These are phyloP conservation scores for Solanum gracilifrons DNA, from an alignment of 257 asterid species.

Conservation along the genomic window DNA sequence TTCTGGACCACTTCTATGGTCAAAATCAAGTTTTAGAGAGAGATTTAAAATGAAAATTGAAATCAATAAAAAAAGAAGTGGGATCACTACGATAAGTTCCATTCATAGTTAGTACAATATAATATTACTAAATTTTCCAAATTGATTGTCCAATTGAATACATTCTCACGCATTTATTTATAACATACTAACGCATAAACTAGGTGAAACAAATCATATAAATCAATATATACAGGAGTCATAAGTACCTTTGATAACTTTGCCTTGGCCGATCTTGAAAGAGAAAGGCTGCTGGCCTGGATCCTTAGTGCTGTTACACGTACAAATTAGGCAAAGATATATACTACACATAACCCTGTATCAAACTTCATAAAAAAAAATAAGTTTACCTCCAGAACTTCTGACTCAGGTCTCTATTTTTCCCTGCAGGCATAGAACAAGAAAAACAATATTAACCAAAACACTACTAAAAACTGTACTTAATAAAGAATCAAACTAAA, in stretches of 20 bases:
- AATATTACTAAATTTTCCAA: neutral
- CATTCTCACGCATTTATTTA: neutral
- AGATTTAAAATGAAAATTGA: neutral
- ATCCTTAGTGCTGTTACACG: slow-evolving; percentile 81
- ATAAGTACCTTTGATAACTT: slow-evolving; percentile 77
- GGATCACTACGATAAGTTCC: neutral
- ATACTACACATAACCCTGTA: neutral
- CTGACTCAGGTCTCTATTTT: slow-evolving; percentile 54
- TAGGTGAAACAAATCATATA: neutral
- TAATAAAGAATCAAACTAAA: neutral
- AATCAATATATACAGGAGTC: neutral
- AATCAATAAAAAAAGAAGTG: neutral
- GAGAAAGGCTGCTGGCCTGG: slow-evolving; percentile 83
- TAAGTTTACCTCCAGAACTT: slow-evolving; percentile 79
- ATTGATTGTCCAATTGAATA: neutral
- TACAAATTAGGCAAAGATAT: neutral
- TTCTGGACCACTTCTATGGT: neutral
- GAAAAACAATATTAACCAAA: neutral
- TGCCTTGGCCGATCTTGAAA: slow-evolving; percentile 74
- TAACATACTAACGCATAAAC: neutral
- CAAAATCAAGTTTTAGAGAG: neutral
- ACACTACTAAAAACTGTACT: neutral
- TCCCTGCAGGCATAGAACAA: slow-evolving; percentile 21
- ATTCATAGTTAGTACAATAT: neutral
- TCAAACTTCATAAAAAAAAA: neutral